Base-by-base conservation (phyloP, 75 land plant species). In the Pinus taeda region DNA sequence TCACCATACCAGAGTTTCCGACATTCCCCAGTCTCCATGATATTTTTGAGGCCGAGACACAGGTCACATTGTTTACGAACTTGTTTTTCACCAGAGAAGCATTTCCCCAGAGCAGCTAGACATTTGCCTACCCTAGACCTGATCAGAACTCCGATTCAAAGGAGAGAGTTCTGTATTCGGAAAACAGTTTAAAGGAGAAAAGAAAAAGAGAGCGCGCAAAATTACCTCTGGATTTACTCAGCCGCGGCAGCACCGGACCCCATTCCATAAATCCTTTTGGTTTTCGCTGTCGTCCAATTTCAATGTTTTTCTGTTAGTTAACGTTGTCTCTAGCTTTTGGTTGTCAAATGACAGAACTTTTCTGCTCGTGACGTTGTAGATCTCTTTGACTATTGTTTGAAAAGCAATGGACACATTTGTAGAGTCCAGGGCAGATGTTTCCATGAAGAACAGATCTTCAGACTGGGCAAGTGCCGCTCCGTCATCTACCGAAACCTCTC, bases 331-430 rank as follows among this genome's bases (percentile, higher is more conserved):
- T 6, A 17, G 72, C 72, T 69, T 69, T 69, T 37, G 72, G 20
- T 69, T 22, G n/a, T 69, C 72, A 69, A 9, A 37, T 9, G 71
- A 69, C 49, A 74, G 75, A 14, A 60, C 45, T 62, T 62, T 76
- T 75, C 77, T 59, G 77, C 77, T 76, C 74, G 33, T 60, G 36
- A 21, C 70, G 21, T n/a, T 39, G 74, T 60, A 60, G 21, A 81
- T 81, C 75, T 79, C 82, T n/a, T 57, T 45, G 61, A 80, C 76
- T 17, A 81, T 57, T 67, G 70, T 83, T 30, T 82, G 75, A 24
- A 83, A 83, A 14, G 77, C 82, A 18, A 39, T 60, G 11, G 58
- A 36, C 30, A 83, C 84, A 81, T 83, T 83, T 45, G 83, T 83
- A 56, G 57, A 67, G 63, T 82, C 77, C 60, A 79, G 17, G 11